Evolutionary conservation across 345 rosid species (phyloP).

Genomic region (sweet orange (Citrus sinensis)): DVS_A1.0 CM039168.1:29522501-29523000

Average conservation of each 20-base stretch:
- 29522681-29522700: not conserved
- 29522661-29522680: not conserved
- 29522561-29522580: slow-evolving; percentile 12
- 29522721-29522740: not conserved
- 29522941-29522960: not conserved
- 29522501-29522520: slow-evolving; percentile 39
- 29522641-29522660: not conserved
- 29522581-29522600: slow-evolving; percentile 32
- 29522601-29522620: slow-evolving; percentile 26
- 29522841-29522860: not conserved
- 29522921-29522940: not conserved
- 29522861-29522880: not conserved
- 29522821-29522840: not conserved
- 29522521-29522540: slow-evolving; percentile 32
- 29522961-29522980: not conserved
- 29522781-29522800: not conserved
- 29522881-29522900: not conserved
- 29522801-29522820: not conserved
- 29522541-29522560: slow-evolving; percentile 23
- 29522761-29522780: too few relatives aligned
- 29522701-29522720: not conserved
- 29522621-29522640: slow-evolving; percentile 21
- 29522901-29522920: too few relatives aligned
- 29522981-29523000: not conserved
- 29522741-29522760: too few relatives aligned